Evolutionary conservation across 164 flowering plant species (phyloP).

Genomic region (Aristolochia contorta): DNA sequence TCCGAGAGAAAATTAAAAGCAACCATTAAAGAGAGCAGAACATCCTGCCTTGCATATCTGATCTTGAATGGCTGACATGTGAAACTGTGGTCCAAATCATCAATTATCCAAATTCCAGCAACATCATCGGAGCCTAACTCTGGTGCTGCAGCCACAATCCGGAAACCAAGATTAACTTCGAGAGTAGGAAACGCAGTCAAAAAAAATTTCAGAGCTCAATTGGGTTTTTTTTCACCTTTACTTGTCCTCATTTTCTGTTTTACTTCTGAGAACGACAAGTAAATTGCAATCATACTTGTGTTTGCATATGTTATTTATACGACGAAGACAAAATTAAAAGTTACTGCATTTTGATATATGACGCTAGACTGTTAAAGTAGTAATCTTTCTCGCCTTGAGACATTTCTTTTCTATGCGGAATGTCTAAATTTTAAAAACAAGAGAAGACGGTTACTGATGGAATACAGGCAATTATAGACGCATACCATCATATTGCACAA

Average conservation of each 20-base stretch:
- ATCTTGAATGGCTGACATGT: slow-evolving; percentile 90
- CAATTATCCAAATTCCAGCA: slow-evolving; percentile 79
- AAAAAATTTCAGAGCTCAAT: neutral
- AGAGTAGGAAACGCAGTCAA: neutral
- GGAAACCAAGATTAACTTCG: neutral
- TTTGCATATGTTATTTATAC: no score
- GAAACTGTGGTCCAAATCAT: slow-evolving; percentile 88
- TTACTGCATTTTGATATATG: no score
- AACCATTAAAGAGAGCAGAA: slow-evolving; percentile 74
- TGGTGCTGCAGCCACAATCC: slow-evolving; percentile 52
- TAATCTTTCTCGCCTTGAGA: no score
- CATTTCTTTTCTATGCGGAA: no score
- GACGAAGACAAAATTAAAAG: no score
- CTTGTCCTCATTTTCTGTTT: no score
- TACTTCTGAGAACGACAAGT: no score
- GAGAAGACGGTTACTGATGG: no score
- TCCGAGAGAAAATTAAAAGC: slow-evolving; percentile 57
- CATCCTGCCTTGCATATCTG: slow-evolving; percentile 94
- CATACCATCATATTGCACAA: slow-evolving; percentile 91
- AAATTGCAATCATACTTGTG: no score
- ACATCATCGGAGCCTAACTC: slow-evolving; percentile 52
- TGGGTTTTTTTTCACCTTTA: no score
- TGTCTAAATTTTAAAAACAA: no score
- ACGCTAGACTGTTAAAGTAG: no score
- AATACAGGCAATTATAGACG: neutral